These are phyloP conservation scores for Phytophthora brassicae DNA, from an alignment of 352 stramenopile species.

Conservation along the genomic window DNA sequence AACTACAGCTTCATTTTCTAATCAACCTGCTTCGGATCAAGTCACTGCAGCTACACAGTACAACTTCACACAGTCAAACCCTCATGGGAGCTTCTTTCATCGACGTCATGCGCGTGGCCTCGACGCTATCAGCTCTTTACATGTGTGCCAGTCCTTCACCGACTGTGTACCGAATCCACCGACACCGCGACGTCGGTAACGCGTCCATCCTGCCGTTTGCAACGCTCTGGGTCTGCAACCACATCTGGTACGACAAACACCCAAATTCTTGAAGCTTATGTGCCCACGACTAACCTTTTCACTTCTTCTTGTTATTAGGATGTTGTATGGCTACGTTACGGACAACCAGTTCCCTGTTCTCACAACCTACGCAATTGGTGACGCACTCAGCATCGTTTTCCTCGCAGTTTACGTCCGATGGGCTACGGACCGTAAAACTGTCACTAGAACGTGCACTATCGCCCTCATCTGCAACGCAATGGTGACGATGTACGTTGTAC, in stretches of 20 bases:
- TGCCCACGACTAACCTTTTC: conserved; percentile 4
- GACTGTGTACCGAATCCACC: conserved; percentile 55
- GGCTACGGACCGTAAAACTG: conserved; percentile 34
- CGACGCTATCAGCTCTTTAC: conserved; percentile 68
- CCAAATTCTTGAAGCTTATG: not conserved
- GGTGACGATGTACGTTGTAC: conserved; percentile 51
- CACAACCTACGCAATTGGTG: conserved; percentile 52
- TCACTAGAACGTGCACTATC: conserved; percentile 35
- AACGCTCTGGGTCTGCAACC: conserved; percentile 67
- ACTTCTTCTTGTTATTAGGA: conserved; percentile 31
- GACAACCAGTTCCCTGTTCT: conserved; percentile 49
- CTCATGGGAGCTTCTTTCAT: conserved; percentile 41
- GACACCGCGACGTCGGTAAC: conserved; percentile 39
- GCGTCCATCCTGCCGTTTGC: conserved; percentile 58
- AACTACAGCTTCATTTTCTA: conserved; percentile 17
- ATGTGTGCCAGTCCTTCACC: conserved; percentile 70
- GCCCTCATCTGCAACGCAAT: conserved; percentile 45
- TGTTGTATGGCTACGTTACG: conserved; percentile 63
- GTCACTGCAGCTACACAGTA: conserved; percentile 1
- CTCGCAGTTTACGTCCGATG: conserved; percentile 51
- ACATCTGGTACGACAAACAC: conserved; percentile 56
- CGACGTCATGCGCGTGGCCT: conserved; percentile 56
- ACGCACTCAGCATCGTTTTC: conserved; percentile 49
- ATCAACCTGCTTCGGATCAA: conserved; percentile 26
- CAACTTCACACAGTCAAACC: not conserved